Percentiles rank a stretch among this genome's conserved stretches.
Evolutionary conservation across 1,284 basidiomycete genomes (phyloP).

Genomic region (Leccinum fallax): DNA sequence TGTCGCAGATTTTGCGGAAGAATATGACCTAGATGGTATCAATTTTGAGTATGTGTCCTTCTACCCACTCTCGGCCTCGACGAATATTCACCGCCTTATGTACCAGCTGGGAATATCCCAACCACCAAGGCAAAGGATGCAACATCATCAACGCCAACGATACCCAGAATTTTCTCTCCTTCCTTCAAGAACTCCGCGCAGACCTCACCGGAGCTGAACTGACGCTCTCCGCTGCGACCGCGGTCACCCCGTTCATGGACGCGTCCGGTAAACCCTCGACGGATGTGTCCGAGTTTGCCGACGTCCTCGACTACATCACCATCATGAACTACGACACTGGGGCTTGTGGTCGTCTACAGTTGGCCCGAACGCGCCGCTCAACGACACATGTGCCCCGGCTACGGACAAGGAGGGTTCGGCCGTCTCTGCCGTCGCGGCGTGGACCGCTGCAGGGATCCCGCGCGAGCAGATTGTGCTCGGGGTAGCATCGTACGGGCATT

Average conservation of each 20-base stretch:
- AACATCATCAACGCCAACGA: slow-evolving; percentile 48
- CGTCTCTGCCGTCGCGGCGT: slow-evolving; percentile 57
- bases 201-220: slow-evolving; percentile 42
- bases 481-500: slow-evolving; percentile 59
- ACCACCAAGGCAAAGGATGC: slow-evolving; percentile 44
- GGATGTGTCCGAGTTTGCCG: slow-evolving; percentile 49
- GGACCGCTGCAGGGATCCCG: slow-evolving; percentile 67
- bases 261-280: slow-evolving; percentile 51
- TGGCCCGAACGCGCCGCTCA: slow-evolving; percentile 71
- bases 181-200: slow-evolving; percentile 50
- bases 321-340: slow-evolving; percentile 80
- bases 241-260: slow-evolving; percentile 58
- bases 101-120: slow-evolving; percentile 55
- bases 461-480: slow-evolving; percentile 65
- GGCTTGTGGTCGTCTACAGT: slow-evolving; percentile 49
- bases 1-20: slow-evolving; percentile 45
- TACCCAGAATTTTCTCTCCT: slow-evolving; percentile 45
- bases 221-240: slow-evolving; percentile 62
- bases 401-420: slow-evolving; percentile 63
- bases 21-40: slow-evolving; percentile 44
- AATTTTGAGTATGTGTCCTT: slow-evolving; percentile 23
- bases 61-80: background rate
- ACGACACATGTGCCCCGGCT: slow-evolving; percentile 57
- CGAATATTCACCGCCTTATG: slow-evolving; percentile 4
- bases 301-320: slow-evolving; percentile 61